Evolutionary conservation across 768 basidiomycete species (phyloP), one percentile per base, ranked within the genome.

Genomic region (Rhizopogon salebrosus): DNA sequence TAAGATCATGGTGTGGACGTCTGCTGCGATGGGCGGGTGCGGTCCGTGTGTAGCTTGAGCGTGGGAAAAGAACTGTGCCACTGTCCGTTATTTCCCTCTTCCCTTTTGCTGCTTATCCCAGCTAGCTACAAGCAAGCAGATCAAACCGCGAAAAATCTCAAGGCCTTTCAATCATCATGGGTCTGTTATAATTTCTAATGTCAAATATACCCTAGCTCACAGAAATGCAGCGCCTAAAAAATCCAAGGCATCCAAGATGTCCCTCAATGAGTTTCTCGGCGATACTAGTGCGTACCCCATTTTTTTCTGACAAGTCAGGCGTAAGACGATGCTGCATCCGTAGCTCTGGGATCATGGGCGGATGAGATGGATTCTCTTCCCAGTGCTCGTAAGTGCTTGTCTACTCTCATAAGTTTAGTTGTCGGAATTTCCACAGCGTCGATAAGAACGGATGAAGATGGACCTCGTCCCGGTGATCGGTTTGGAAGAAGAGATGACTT

Each of bases 341-440:
- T 54, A 93, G 92, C 84, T 49, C 73, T 90, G 49, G 95, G 93
- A 63, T 95, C 92, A 65, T 99, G 97, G 97, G 97, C 97, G 6
- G 97, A 98, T 68, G 97, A 98, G 72, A 94, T 98, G 92, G 95
- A 97, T 59, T 62, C 79, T 27, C 80, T 98, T 56, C 95, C 95
- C 24, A 88, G 83, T 61, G 95, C 92, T 64, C 95, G 95, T 98
- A 75, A 75, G 94, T 78, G 36, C 48, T 23, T 50, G 38, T 55
- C 27, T 54, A 8, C 50, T 14, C 43, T 58, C 37, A 52, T 35
- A n/a, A 27, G 41, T 39, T 48, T 27, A 52, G 48, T 57, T 42
- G 63, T 58, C 39, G 38, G 49, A 51, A 24, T 62, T 53, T 61
- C 48, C 45, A 53, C 62, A 89, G 90, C 91, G 54, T 83, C 91